These are phyloP conservation scores for Clavariopsis aquatica DNA, from an alignment of 495 filamentous ascomycete species.

Conservation along the genomic window DNA sequence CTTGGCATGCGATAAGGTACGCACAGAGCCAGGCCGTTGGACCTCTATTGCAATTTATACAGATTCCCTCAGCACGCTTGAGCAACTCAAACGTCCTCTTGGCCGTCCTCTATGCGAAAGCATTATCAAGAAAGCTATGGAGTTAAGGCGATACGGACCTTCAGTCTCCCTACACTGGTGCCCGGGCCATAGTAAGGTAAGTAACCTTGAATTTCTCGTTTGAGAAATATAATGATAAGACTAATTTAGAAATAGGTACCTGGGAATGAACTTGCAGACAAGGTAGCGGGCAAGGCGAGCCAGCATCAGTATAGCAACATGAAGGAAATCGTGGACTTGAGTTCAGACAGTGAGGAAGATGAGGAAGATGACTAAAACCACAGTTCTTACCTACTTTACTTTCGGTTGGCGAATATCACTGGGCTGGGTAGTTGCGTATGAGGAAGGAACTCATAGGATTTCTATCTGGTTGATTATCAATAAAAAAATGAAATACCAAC, in stretches of 20 bases:
- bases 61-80: not conserved
- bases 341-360: not conserved
- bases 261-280: conserved; percentile 13
- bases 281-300: not conserved
- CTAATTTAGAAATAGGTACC: conserved; percentile 4
- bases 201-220: not conserved
- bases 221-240: not conserved
- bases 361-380: not conserved
- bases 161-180: not conserved
- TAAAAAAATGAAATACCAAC: too few species aligned
- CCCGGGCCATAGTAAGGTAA: conserved; percentile 10
- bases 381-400: too few species aligned
- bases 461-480: too few species aligned
- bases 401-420: not conserved
- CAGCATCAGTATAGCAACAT: not conserved
- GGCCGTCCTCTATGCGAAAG: not conserved
- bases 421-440: not conserved
- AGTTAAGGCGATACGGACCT: not conserved
- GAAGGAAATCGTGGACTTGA: not conserved
- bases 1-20: not conserved
- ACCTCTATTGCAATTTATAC: conserved; percentile 8
- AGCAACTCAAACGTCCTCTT: not conserved
- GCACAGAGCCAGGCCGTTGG: not conserved
- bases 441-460: too few species aligned
- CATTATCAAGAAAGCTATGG: conserved; percentile 3